These are phyloP conservation scores for Hypomontagnella monticulosa DNA, from an alignment of 495 filamentous ascomycete species.

Conservation along the genomic window DNA sequence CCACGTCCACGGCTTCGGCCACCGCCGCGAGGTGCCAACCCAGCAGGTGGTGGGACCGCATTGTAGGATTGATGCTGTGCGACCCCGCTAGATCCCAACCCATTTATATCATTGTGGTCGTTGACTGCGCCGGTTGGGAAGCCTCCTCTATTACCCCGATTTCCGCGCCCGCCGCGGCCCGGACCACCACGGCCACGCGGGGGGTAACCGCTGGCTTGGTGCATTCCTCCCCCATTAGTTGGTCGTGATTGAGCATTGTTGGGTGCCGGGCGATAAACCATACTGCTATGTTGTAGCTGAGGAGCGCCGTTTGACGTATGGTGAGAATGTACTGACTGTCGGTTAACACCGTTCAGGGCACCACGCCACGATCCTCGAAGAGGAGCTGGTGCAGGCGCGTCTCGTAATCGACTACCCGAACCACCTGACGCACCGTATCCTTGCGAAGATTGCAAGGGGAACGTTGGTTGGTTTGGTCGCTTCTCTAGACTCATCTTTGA, in stretches of 20 bases:
- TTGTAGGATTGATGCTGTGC: conserved; percentile 67
- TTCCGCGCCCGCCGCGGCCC: conserved; percentile 39
- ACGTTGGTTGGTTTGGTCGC: conserved; percentile 65
- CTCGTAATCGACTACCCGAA: conserved; percentile 66
- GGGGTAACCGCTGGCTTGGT: conserved; percentile 27
- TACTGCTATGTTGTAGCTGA: conserved; percentile 55
- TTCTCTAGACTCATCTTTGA: conserved; percentile 73
- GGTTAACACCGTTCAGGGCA: conserved; percentile 60
- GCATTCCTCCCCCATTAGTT: conserved; percentile 38
- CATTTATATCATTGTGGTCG: conserved; percentile 17
- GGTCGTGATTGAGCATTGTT: conserved; percentile 37
- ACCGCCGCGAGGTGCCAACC: conserved; percentile 64
- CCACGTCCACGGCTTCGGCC: conserved; percentile 61
- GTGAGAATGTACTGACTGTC: conserved; percentile 47
- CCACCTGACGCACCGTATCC: conserved; percentile 69
- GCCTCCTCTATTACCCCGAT: conserved; percentile 45
- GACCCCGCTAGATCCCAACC: conserved; percentile 36
- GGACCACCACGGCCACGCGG: conserved; percentile 46
- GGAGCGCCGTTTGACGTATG: conserved; percentile 53
- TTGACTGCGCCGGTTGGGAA: conserved; percentile 43
- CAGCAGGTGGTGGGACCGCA: conserved; percentile 82
- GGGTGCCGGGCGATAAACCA: conserved; percentile 50
- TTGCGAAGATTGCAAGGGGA: conserved; percentile 63
- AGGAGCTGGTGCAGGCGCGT: conserved; percentile 73
- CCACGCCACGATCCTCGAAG: conserved; percentile 77